Evolutionary conservation across 2,329 filamentous ascomycete species (phyloP).

Genomic region (Phialophora macrospora): DNA sequence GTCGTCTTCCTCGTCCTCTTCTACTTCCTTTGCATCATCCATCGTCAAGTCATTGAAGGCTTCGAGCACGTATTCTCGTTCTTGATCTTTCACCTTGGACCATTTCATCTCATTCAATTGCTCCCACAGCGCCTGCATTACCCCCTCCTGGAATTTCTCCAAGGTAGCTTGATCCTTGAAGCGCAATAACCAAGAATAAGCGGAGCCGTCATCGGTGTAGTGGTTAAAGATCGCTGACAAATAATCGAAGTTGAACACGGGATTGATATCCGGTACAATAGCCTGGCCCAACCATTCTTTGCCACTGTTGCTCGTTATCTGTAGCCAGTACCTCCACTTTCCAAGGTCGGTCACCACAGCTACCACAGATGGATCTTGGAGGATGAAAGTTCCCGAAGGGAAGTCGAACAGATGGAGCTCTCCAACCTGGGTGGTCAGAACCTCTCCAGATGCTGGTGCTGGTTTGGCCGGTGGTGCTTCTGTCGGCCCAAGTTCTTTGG

Average conservation of each 20-base stretch:
- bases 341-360: slow-evolving; percentile 85
- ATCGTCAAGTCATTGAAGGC: slow-evolving; percentile 94
- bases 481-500: slow-evolving; percentile 54
- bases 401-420: slow-evolving; percentile 97
- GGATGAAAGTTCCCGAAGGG: slow-evolving; percentile 78
- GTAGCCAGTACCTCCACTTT: slow-evolving; percentile 94
- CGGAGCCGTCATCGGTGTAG: slow-evolving; percentile 83
- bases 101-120: slow-evolving; percentile 93
- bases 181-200: slow-evolving; percentile 92
- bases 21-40: slow-evolving; percentile 72
- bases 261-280: slow-evolving; percentile 89
- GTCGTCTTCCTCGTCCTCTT: slow-evolving; percentile 60
- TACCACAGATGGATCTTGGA: slow-evolving; percentile 75
- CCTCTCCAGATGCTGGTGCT: slow-evolving; percentile 72
- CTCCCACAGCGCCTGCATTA: slow-evolving; percentile 97
- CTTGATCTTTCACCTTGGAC: slow-evolving; percentile 88
- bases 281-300: slow-evolving; percentile 86
- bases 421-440: slow-evolving; percentile 74
- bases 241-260: slow-evolving; percentile 98
- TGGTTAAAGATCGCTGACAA: slow-evolving; percentile 99
- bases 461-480: slow-evolving; percentile 63
- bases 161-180: slow-evolving; percentile 83
- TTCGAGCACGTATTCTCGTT: slow-evolving; percentile 91
- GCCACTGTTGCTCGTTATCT: slow-evolving; percentile 72
- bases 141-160: slow-evolving; percentile 86